phyloP scores from a whole-genome alignment of 1,284 basidiomycete species.

The Somion occarium region DNA sequence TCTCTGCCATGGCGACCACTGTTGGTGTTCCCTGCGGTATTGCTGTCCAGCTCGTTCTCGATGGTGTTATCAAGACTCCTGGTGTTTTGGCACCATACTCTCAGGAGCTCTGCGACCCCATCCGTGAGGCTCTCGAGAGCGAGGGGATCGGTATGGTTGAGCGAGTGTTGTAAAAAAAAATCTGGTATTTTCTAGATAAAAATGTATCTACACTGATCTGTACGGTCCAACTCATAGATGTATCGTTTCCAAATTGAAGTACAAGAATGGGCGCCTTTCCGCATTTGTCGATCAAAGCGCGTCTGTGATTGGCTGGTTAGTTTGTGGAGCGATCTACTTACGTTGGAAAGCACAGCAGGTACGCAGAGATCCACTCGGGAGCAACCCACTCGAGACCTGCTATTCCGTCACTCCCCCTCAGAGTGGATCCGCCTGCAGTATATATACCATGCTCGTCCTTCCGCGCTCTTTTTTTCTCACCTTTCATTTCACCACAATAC shows the following conservation, averaged over 20 bases:
- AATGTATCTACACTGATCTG: background rate
- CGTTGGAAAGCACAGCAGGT: too few relatives aligned
- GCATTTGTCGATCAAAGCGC: background rate
- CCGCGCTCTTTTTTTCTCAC: background rate
- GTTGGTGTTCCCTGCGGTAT: conserved; percentile 96
- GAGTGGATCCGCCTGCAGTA: background rate
- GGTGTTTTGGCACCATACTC: conserved; percentile 90
- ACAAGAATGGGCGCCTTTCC: too few relatives aligned
- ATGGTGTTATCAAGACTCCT: conserved; percentile 71
- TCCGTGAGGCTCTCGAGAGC: conserved; percentile 73
- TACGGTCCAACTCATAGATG: background rate
- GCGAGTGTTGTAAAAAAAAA: conserved; percentile 43
- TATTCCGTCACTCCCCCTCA: background rate
- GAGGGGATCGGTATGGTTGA: conserved; percentile 85
- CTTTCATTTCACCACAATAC: background rate
- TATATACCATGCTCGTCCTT: background rate
- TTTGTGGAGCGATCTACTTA: too few relatives aligned
- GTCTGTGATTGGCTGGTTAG: background rate
- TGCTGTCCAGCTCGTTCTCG: conserved; percentile 80
- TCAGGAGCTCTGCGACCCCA: conserved; percentile 82
- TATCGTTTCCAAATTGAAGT: background rate
- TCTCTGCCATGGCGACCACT: conserved; percentile 91
- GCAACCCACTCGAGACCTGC: too few relatives aligned
- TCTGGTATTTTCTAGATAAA: background rate
- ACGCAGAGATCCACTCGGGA: too few relatives aligned